Evolutionary conservation across 2,329 filamentous ascomycete species (phyloP), one percentile per base, ranked within the genome.

Genomic region (Torrubiellomyces zombiae): DNA sequence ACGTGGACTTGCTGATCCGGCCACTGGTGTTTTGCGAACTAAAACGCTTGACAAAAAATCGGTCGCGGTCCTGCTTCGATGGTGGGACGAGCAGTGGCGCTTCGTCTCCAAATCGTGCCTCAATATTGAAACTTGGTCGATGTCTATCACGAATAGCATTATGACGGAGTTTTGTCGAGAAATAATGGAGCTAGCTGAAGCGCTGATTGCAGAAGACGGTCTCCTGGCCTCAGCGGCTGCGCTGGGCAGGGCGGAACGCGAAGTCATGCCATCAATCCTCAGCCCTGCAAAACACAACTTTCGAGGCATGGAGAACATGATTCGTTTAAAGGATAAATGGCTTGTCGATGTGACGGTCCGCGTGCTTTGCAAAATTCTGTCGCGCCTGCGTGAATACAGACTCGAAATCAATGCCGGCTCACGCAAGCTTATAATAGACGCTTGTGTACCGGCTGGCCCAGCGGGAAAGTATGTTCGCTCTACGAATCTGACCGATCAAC

Each of bases 131-230:
- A 56, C 58, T 8, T 98, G 89, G 89, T 82, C 81, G 34, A 57
- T 68, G 9, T 65, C 65, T 4, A 70, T 80, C 30, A 75, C 86
- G 25, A 89, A 82, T 44, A 52, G 60, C 12, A 60, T 69, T 27
- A 85, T 98, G 80, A 75, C 83, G 39, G 75, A 93, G 29, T 94
- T 95, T 41, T 94, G 85, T 44, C 75, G 89, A 36, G 82, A 93
- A 43, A 79, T 80, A 9, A 98, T 98, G 69, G 82, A 95, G 39
- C 79, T 93, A 42, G 85, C 86, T 1, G 80, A 92, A 42, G 65
- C 68, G 18, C 63, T 93, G 2, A 79, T 95, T 42, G 74, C 80
- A 20, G 75, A 93, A 38, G 89, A 91, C 45, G 75, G 73, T 25
- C 66, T 94, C 30, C 73, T 98, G 33, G 70, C 80, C 3, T 77